Conservation (phyloP, 208 protist genomes). For the Herpetomonas samuelpessoai region DNA sequence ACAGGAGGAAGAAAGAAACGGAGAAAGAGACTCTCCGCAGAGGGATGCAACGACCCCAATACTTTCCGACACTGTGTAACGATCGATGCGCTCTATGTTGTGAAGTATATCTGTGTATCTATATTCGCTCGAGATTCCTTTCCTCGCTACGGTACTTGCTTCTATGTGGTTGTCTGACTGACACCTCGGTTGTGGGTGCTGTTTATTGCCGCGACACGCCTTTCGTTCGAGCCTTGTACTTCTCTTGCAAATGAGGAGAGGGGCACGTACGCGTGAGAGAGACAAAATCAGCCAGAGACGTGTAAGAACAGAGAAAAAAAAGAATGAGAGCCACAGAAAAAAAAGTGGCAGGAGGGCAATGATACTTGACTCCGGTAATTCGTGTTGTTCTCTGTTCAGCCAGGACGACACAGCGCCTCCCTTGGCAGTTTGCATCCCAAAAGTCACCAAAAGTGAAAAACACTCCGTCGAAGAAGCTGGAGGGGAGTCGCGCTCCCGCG, state of each 20-base stretch:
- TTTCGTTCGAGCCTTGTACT: constrained; percentile 1
- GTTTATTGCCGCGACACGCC: too few relatives aligned
- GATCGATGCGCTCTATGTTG: too few relatives aligned
- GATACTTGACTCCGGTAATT: too few relatives aligned
- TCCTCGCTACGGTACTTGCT: background rate
- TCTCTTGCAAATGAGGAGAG: background rate
- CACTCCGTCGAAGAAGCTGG: too few relatives aligned
- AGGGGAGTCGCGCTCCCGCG: too few relatives aligned
- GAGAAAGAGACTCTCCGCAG: too few relatives aligned
- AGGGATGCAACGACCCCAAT: too few relatives aligned
- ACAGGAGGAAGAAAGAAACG: constrained; percentile 1
- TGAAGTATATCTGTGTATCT: constrained; percentile 1
- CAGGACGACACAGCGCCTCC: too few relatives aligned
- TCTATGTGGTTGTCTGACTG: background rate
- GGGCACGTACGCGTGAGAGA: background rate
- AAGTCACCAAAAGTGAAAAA: too few relatives aligned
- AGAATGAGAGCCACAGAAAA: background rate
- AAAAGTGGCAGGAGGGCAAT: background rate
- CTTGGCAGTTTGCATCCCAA: too few relatives aligned
- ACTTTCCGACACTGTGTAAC: too few relatives aligned
- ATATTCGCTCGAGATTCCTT: constrained; percentile 1
- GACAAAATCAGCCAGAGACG: constrained; percentile 3
- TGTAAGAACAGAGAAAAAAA: constrained; percentile 7
- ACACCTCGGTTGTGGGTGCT: background rate
- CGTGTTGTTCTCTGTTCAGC: too few relatives aligned